Percentiles rank a stretch among this genome's conserved stretches.
Evolutionary conservation across 1,139 yeast genomes (phyloP).

Genomic region (Suhomyces coccinellae): DNA sequence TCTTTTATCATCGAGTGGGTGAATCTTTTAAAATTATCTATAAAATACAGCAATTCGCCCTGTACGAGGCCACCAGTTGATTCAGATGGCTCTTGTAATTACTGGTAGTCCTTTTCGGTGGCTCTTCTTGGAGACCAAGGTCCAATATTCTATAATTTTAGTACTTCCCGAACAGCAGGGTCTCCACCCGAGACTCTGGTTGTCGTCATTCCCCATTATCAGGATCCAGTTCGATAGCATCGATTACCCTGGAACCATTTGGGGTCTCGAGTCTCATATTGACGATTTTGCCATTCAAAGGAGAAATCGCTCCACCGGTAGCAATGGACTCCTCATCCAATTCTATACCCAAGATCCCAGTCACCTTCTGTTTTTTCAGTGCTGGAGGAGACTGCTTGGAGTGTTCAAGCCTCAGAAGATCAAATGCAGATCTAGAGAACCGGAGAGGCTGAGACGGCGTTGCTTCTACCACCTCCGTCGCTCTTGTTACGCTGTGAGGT

Average conservation of each 20-base stretch:
- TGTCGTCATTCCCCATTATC: neutral
- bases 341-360: constrained; percentile 23
- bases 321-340: constrained; percentile 15
- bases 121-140: no score
- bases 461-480: neutral
- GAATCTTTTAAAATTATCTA: neutral
- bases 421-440: constrained; percentile 22
- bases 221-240: constrained; percentile 1
- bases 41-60: neutral
- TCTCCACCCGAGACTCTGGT: neutral
- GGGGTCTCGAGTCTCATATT: constrained; percentile 11
- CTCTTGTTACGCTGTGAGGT: neutral
- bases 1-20: neutral
- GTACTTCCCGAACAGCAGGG: no score
- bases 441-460: constrained; percentile 1
- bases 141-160: no score
- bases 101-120: no score
- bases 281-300: constrained; percentile 9
- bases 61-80: neutral
- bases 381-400: constrained; percentile 11
- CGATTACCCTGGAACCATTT: neutral
- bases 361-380: constrained; percentile 22
- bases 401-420: constrained; percentile 9
- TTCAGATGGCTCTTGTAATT: no score
- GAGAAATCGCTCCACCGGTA: constrained; percentile 2